These are phyloP conservation scores for Cutaneotrichosporon cavernicola DNA, from an alignment of 1,284 basidiomycete species.

Conservation along the genomic window DNA sequence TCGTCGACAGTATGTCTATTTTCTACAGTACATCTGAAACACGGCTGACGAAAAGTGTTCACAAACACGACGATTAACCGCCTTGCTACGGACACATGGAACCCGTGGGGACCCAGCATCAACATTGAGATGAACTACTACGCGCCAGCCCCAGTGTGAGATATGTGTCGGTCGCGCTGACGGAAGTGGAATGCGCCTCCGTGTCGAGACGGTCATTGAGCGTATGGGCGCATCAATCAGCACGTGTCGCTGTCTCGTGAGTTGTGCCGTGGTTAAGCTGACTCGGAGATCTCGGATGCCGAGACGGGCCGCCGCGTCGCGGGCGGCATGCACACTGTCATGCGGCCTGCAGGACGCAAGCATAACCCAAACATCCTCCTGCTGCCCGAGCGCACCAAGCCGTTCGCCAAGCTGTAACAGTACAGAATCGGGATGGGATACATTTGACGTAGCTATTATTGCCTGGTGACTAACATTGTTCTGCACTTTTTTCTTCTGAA, in stretches of 20 bases:
- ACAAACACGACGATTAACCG: slow-evolving; percentile 13
- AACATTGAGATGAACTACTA: slow-evolving; percentile 38
- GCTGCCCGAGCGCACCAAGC: background rate
- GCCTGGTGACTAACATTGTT: too few species aligned
- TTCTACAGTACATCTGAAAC: background rate
- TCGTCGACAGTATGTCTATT: slow-evolving; percentile 41
- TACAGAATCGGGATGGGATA: background rate
- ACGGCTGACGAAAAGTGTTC: slow-evolving; percentile 1
- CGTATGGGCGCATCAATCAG: slow-evolving; percentile 14
- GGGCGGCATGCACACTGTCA: slow-evolving; percentile 15
- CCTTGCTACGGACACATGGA: slow-evolving; percentile 26
- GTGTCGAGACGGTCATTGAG: slow-evolving; percentile 11
- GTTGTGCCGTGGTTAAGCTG: background rate
- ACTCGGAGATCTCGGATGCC: slow-evolving; percentile 11
- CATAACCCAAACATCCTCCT: background rate
- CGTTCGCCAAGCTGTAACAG: background rate
- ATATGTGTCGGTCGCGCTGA: background rate
- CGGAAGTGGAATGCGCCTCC: slow-evolving; percentile 8
- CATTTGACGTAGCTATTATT: background rate
- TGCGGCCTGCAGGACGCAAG: background rate
- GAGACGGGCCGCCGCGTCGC: slow-evolving; percentile 14
- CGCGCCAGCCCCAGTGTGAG: slow-evolving; percentile 24
- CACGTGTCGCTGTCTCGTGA: slow-evolving; percentile 14
- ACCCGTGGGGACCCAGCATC: slow-evolving; percentile 39
- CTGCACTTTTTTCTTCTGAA: background rate